Base-by-base conservation (phyloP, 2,329 filamentous ascomycete genomes). In the Tothia fuscella region DNA sequence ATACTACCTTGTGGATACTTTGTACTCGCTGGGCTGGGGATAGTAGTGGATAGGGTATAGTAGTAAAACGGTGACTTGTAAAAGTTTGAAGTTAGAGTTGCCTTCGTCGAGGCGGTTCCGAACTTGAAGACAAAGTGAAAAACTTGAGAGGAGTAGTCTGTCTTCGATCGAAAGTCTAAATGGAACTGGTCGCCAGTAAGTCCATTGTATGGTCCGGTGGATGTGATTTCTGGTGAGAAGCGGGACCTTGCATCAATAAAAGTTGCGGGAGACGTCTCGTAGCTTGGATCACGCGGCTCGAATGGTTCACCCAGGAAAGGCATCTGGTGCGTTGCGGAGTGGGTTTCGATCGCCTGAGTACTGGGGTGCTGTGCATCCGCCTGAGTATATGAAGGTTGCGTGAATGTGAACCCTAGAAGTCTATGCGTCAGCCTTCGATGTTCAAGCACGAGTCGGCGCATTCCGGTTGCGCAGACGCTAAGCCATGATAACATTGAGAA, bases 1-100 rank as follows among this genome's bases (percentile, higher is more conserved):
- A 80, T 72, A 38, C 69, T 66, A 22, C 71, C 65, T 19, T 72
- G 67, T 35, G 66, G 63, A 36, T 67, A 74, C 38, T 68, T 69
- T 6, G 76, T 79, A 16, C 65, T 57, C n/a, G 67, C 58, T 49
- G 77, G 75, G 2, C 70, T 71, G 35, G 88, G 88, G 24, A 80
- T 82, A 43, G 85, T 78, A 30, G 78, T 76, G 34, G 74, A 76
- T 51, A 93, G 69, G 22, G 73, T 72, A 60, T 91, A 93, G 47
- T 79, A 72, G 56, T 75, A 83, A 42, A 63, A 66, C 16, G 75
- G 72, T 49, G 72, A 62, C 67, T 74, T 50, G 61, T 69, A 56
- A 65, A 63, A 65, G 64, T 68, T 56, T 55, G 80, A 79, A 34
- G 74, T 70, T 19, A 87, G 68, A 43, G 78, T 71, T 44, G 78